Percentiles rank a stretch among this genome's conserved stretches.
Evolutionary conservation across 2,329 filamentous ascomycete genomes (phyloP).

Genomic region (Leptographium flavum): DNA sequence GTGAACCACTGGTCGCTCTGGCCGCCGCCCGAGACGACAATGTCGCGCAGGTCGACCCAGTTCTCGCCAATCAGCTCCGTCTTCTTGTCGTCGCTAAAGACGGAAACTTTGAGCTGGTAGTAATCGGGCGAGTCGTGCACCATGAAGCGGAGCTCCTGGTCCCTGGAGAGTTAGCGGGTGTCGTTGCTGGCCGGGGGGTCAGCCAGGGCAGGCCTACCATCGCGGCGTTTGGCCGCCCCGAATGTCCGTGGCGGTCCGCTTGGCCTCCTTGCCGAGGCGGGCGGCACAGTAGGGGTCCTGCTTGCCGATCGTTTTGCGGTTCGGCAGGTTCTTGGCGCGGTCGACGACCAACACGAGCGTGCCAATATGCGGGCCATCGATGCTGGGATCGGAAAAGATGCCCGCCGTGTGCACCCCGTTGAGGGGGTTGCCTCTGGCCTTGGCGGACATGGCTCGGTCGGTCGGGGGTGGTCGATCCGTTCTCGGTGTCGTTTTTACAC

Average conservation of each 20-base stretch:
- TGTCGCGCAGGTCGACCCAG: conserved; percentile 69
- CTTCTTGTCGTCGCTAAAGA: conserved; percentile 98
- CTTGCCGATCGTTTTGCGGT: conserved; percentile 94
- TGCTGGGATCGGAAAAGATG: conserved; percentile 85
- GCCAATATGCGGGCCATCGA: conserved; percentile 86
- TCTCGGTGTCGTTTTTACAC: no score
- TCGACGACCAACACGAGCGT: conserved; percentile 87
- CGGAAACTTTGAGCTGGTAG: conserved; percentile 83
- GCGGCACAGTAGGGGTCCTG: conserved; percentile 96
- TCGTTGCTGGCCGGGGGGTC: neutral
- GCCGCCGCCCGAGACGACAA: conserved; percentile 77
- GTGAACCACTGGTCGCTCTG: conserved; percentile 88
- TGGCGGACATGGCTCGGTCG: conserved; percentile 35
- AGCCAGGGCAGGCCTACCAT: conserved; percentile 50
- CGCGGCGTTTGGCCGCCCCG: conserved; percentile 87
- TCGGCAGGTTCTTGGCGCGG: conserved; percentile 91
- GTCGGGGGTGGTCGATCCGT: no score
- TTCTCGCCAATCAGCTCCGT: conserved; percentile 93
- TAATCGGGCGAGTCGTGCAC: conserved; percentile 97
- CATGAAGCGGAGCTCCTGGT: conserved; percentile 89
- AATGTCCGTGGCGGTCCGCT: conserved; percentile 90
- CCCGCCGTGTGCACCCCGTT: conserved; percentile 69
- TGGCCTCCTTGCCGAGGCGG: conserved; percentile 86
- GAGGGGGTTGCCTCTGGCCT: conserved; percentile 38
- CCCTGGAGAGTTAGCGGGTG: conserved; percentile 42